phyloP scores from a whole-genome alignment of 768 basidiomycete genomes.

The Calocybe gangraenosa region DNA sequence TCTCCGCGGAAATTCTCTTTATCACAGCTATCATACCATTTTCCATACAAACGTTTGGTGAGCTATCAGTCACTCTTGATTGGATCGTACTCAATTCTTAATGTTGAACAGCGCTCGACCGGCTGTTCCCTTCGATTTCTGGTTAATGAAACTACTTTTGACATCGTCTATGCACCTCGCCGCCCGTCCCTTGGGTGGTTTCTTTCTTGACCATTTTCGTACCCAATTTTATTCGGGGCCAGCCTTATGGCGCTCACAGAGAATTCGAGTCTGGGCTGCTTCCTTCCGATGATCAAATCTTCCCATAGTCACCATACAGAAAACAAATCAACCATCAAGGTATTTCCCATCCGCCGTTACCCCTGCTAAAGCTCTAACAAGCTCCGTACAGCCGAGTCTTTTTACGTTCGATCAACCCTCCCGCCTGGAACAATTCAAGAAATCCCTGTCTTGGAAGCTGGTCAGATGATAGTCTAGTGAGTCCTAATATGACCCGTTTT shows the following conservation, averaged over 20 bases:
- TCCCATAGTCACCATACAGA: constrained; percentile 2
- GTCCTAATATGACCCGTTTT: constrained; percentile 5
- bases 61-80: background rate
- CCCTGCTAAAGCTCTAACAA: background rate
- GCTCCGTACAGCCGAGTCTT: constrained; percentile 4
- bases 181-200: too few species aligned
- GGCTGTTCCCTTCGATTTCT: too few species aligned
- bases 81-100: background rate
- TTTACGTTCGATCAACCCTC: background rate
- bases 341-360: background rate
- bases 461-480: constrained; percentile 10
- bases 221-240: too few species aligned
- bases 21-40: too few species aligned
- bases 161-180: too few species aligned
- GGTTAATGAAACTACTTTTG: background rate
- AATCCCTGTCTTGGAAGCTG: constrained; percentile 13
- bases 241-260: background rate
- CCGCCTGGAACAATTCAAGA: background rate
- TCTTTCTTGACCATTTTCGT: too few species aligned
- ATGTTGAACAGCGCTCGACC: too few species aligned
- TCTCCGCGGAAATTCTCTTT: too few species aligned
- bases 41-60: background rate
- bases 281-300: constrained; percentile 1
- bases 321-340: background rate
- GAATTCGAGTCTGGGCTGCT: background rate